These are phyloP conservation scores for Verticillium nonalfalfae DNA, from an alignment of 2,329 filamentous ascomycete genomes.

Conservation along the genomic window DNA sequence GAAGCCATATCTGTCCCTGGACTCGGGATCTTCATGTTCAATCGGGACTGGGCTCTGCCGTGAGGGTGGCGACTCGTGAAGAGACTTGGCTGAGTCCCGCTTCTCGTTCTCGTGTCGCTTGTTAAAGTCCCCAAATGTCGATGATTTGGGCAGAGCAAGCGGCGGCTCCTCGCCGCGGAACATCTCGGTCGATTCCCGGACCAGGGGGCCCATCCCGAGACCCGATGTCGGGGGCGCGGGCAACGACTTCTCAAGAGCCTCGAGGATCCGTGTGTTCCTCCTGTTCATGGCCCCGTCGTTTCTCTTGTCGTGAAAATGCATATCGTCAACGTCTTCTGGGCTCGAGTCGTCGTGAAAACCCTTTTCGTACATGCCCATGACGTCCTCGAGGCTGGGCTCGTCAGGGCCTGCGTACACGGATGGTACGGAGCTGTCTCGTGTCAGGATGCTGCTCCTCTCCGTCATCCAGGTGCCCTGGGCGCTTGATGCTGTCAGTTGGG, in stretches of 20 bases:
- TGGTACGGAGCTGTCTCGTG: constrained; percentile 69
- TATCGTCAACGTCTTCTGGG: constrained; percentile 22
- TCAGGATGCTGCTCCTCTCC: constrained; percentile 75
- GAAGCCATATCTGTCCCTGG: constrained; percentile 84
- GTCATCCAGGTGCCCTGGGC: constrained; percentile 60
- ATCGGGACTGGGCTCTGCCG: constrained; percentile 11
- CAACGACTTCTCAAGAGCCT: constrained; percentile 30
- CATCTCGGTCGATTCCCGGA: constrained; percentile 27
- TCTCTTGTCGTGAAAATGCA: constrained; percentile 21
- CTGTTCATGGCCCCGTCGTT: constrained; percentile 27
- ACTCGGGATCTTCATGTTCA: constrained; percentile 40
- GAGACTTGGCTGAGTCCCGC: constrained; percentile 45
- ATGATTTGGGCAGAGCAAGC: constrained; percentile 3
- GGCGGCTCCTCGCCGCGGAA: constrained; percentile 19
- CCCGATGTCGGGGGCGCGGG: constrained; percentile 16
- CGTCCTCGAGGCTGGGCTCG: constrained; percentile 57
- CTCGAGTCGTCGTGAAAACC: constrained; percentile 46
- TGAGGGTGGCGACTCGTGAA: constrained; percentile 5
- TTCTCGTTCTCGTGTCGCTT: constrained; percentile 24
- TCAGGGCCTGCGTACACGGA: constrained; percentile 49
- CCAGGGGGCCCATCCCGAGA: constrained; percentile 6
- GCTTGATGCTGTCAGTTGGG: constrained; percentile 48
- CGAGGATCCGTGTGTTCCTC: constrained; percentile 28
- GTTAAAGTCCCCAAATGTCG: constrained; percentile 15
- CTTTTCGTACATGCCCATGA: constrained; percentile 65